Conservation (phyloP, 352 stramenopile species). For the Phytophthora megakarya region DNA sequence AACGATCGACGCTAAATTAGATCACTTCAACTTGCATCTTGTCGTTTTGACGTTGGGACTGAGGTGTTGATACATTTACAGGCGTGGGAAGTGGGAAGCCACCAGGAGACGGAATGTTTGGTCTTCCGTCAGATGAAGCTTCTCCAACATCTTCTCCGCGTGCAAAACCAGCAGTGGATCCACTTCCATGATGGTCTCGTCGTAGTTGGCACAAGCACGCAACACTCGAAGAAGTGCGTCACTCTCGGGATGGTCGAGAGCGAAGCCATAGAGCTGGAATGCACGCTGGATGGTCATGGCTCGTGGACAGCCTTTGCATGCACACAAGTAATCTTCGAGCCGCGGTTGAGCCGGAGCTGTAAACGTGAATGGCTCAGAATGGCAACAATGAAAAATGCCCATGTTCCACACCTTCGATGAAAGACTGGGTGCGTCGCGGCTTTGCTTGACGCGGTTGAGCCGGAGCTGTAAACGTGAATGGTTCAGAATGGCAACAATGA, state of each 20-base stretch:
- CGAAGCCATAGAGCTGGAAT: conserved; percentile 49
- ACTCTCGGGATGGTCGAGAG: conserved; percentile 39
- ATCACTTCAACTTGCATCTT: background rate
- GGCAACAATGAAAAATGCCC: background rate
- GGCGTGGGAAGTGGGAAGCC: conserved; percentile 41
- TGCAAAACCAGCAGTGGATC: conserved; percentile 48
- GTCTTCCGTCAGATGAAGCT: conserved; percentile 55
- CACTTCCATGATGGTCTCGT: conserved; percentile 60
- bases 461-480: conserved; percentile 15
- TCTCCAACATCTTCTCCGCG: conserved; percentile 55
- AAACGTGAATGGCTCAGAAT: conserved; percentile 1
- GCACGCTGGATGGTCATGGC: conserved; percentile 50
- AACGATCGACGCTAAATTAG: too few species aligned
- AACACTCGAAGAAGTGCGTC: conserved; percentile 55
- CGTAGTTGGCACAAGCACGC: conserved; percentile 67
- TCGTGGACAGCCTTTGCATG: conserved; percentile 65
- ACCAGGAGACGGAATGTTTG: conserved; percentile 61
- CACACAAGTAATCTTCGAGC: conserved; percentile 68
- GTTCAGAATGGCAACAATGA: background rate
- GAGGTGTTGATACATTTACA: background rate
- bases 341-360: conserved; percentile 14
- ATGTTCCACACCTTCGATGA: conserved; percentile 29
- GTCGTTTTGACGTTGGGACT: background rate
- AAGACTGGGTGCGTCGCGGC: conserved; percentile 26
- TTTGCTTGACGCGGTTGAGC: conserved; percentile 11